Conservation (phyloP, 1,139 yeast species). For the Candida sanyaensis region DNA sequence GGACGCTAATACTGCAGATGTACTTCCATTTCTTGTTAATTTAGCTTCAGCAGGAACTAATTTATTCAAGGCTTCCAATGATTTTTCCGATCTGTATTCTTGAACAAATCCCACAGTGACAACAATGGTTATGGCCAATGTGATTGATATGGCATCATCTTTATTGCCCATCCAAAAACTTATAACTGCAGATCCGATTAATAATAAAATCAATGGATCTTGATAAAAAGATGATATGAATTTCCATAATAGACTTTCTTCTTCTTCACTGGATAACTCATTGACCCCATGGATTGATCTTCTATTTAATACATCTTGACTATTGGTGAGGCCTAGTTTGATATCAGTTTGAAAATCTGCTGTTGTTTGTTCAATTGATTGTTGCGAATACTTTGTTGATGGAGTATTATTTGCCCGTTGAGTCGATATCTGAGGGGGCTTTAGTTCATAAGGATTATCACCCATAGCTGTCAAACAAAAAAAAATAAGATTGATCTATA, state of each 20-base stretch:
- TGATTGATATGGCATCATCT: conserved; percentile 89
- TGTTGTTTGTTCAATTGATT: conserved; percentile 63
- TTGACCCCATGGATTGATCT: conserved; percentile 76
- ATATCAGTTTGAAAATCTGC: conserved; percentile 62
- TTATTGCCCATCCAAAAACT: conserved; percentile 89
- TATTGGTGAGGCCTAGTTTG: conserved; percentile 58
- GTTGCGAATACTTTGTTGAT: conserved; percentile 56
- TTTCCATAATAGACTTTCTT: conserved; percentile 67
- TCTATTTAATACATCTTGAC: conserved; percentile 70
- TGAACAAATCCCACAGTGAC: conserved; percentile 96
- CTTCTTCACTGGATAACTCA: conserved; percentile 73
- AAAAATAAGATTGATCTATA: not conserved
- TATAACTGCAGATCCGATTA: conserved; percentile 84
- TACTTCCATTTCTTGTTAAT: conserved; percentile 75
- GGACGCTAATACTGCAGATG: conserved; percentile 79
- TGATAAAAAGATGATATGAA: conserved; percentile 80
- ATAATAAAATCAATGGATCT: conserved; percentile 82
- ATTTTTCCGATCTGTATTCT: conserved; percentile 91
- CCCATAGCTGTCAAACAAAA: conserved; percentile 9
- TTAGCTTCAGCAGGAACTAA: conserved; percentile 95
- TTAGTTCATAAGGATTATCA: conserved; percentile 18
- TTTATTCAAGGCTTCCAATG: conserved; percentile 85
- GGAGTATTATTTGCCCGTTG: conserved; percentile 31
- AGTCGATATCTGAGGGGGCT: conserved; percentile 24
- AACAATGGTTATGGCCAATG: conserved; percentile 85